These are phyloP conservation scores for Magnaporthiopsis poae DNA, from an alignment of 2,329 filamentous ascomycete genomes.

Conservation along the genomic window DNA sequence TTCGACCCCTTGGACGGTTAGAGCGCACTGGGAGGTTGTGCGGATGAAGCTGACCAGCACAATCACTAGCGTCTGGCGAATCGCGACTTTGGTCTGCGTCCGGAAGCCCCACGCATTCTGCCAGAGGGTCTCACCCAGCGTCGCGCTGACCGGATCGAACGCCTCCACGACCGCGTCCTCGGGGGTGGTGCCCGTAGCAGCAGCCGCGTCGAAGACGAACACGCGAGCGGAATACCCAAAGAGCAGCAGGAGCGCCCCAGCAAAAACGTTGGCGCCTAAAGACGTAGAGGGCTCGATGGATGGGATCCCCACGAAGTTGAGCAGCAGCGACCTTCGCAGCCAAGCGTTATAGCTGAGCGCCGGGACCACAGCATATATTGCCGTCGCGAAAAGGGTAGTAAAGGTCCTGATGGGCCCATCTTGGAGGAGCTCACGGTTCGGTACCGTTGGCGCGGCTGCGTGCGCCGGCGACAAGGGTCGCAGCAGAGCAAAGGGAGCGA, in stretches of 20 bases:
- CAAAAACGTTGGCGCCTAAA: slow-evolving; percentile 49
- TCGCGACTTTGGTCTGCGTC: slow-evolving; percentile 50
- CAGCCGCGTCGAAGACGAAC: slow-evolving; percentile 67
- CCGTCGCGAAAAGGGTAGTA: slow-evolving; percentile 58
- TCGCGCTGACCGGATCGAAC: slow-evolving; percentile 57
- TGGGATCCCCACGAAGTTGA: slow-evolving; percentile 63
- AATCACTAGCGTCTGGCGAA: slow-evolving; percentile 53
- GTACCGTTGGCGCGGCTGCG: slow-evolving; percentile 40
- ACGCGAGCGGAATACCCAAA: slow-evolving; percentile 62
- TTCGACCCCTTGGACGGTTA: slow-evolving; percentile 62
- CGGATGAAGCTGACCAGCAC: slow-evolving; percentile 47
- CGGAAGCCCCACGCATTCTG: slow-evolving; percentile 65
- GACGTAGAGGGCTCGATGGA: slow-evolving; percentile 44
- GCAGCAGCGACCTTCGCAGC: slow-evolving; percentile 61
- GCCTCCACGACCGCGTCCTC: slow-evolving; percentile 38
- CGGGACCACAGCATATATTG: slow-evolving; percentile 65
- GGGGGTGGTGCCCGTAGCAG: slow-evolving; percentile 39
- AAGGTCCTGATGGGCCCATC: slow-evolving; percentile 54
- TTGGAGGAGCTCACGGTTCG: slow-evolving; percentile 55
- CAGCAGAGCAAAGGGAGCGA: slow-evolving; percentile 65
- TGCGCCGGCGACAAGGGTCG: slow-evolving; percentile 59
- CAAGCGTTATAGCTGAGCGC: slow-evolving; percentile 59
- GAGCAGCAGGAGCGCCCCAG: slow-evolving; percentile 29
- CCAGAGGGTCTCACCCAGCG: slow-evolving; percentile 58
- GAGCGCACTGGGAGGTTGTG: slow-evolving; percentile 54